phyloP scores from a whole-genome alignment of 352 stramenopile species.

The Phytopythium ostracodes region DNA sequence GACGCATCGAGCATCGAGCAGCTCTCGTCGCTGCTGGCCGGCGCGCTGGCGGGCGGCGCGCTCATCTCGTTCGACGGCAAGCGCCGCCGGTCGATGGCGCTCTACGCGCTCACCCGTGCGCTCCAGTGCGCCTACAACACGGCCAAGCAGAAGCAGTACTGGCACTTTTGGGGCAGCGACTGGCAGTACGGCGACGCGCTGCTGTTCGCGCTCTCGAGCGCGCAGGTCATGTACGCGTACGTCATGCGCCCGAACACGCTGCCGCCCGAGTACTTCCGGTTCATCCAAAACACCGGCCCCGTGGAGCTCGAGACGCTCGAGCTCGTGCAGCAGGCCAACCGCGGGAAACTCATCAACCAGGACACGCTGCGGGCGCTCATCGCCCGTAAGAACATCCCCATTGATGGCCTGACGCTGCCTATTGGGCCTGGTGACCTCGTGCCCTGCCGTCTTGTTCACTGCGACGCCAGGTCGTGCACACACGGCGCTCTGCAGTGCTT shows the following conservation, averaged over 20 bases:
- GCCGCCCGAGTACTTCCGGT: slow-evolving; percentile 75
- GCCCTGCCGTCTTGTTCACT: slow-evolving; percentile 62
- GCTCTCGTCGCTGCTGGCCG: slow-evolving; percentile 46
- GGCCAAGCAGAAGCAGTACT: slow-evolving; percentile 67
- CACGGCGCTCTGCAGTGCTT: slow-evolving; percentile 52
- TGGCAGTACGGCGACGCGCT: slow-evolving; percentile 79
- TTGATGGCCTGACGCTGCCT: slow-evolving; percentile 25
- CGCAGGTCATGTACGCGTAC: slow-evolving; percentile 87
- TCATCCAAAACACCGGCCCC: slow-evolving; percentile 73
- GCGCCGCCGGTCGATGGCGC: slow-evolving; percentile 63
- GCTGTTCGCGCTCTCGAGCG: slow-evolving; percentile 71
- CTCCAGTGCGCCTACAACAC: slow-evolving; percentile 86
- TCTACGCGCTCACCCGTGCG: slow-evolving; percentile 80
- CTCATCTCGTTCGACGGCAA: slow-evolving; percentile 68
- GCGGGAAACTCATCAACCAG: slow-evolving; percentile 34
- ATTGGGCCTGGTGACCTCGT: slow-evolving; percentile 30
- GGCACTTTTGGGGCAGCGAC: slow-evolving; percentile 87
- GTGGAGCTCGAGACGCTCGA: slow-evolving; percentile 59
- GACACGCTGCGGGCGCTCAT: slow-evolving; percentile 40
- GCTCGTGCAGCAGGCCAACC: slow-evolving; percentile 61
- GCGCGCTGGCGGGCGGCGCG: slow-evolving; percentile 54
- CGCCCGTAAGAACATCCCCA: slow-evolving; percentile 27
- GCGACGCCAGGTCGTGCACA: slow-evolving; percentile 40
- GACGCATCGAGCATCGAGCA: slow-evolving; percentile 32
- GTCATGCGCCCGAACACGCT: slow-evolving; percentile 72